Evolutionary conservation across 495 filamentous ascomycete species (phyloP).

Genomic region (Oidiodendron maius): DNA sequence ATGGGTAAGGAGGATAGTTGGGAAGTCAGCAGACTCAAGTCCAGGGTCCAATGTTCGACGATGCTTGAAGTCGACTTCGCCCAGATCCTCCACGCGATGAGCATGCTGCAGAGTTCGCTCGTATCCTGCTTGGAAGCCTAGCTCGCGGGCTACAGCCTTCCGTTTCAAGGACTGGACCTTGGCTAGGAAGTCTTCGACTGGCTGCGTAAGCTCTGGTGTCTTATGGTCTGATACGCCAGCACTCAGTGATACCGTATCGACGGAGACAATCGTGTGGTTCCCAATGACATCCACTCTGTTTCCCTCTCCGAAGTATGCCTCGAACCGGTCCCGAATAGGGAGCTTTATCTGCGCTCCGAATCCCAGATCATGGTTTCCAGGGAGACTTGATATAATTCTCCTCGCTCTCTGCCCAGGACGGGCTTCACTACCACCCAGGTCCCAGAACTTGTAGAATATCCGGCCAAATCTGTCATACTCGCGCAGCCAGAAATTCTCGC

Average conservation of each 20-base stretch:
- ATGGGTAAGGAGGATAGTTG: conserved; percentile 82
- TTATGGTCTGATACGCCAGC: conserved; percentile 51
- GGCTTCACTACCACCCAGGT: conserved; percentile 31
- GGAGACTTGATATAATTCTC: conserved; percentile 73
- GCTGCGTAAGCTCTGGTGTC: conserved; percentile 58
- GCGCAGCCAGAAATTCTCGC: conserved; percentile 70
- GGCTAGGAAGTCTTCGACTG: conserved; percentile 71
- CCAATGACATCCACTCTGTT: conserved; percentile 86
- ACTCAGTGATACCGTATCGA: conserved; percentile 83
- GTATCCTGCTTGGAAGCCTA: conserved; percentile 44
- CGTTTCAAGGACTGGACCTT: conserved; percentile 45
- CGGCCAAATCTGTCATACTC: conserved; percentile 75
- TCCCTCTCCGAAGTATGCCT: conserved; percentile 81
- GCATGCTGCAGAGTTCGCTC: conserved; percentile 40
- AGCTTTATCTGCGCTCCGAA: conserved; percentile 80
- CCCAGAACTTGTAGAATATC: conserved; percentile 69
- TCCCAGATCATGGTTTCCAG: conserved; percentile 96
- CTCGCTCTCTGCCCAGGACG: conserved; percentile 37
- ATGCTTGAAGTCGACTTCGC: conserved; percentile 32
- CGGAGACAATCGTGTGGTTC: conserved; percentile 91
- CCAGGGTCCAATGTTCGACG: conserved; percentile 35
- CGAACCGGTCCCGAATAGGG: conserved; percentile 73
- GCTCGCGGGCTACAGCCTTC: conserved; percentile 47
- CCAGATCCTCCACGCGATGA: conserved; percentile 46
- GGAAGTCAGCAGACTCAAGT: conserved; percentile 47